Conservation (phyloP, 2,329 filamentous ascomycete species). For the Hymenoscyphus occultus region DNA sequence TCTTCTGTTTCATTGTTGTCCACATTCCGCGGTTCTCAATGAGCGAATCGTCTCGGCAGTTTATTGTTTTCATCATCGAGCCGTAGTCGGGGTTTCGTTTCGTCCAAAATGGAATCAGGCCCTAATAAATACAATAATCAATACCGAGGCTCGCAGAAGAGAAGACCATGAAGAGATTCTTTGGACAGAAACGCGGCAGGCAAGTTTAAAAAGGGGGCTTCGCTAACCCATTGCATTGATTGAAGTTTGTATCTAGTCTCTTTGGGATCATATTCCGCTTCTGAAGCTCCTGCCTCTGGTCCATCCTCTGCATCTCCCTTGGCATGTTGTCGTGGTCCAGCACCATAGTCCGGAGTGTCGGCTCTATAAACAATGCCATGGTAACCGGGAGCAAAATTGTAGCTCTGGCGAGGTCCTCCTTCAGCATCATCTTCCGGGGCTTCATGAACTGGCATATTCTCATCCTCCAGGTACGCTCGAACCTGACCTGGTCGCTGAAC, state of each 20-base stretch:
- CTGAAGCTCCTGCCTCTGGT: constrained; percentile 24
- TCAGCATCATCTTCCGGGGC: constrained; percentile 66
- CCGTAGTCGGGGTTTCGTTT: constrained; percentile 76
- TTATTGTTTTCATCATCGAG: constrained; percentile 83
- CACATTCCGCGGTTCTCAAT: constrained; percentile 78
- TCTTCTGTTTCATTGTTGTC: constrained; percentile 84
- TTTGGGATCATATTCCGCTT: constrained; percentile 20
- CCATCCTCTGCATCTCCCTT: constrained; percentile 29
- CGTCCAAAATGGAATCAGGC: constrained; percentile 89
- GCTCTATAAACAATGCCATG: constrained; percentile 84
- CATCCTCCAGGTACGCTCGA: constrained; percentile 67
- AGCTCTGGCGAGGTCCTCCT: constrained; percentile 63
- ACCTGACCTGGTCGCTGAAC: constrained; percentile 72
- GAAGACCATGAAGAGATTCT: neutral
- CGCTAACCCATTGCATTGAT: constrained; percentile 76
- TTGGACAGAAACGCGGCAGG: too few relatives aligned
- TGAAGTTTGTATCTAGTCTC: constrained; percentile 74
- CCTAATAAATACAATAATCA: constrained; percentile 38
- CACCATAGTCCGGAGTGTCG: constrained; percentile 61
- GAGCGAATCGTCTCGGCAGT: constrained; percentile 88
- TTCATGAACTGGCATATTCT: constrained; percentile 70
- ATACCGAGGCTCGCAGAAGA: neutral
- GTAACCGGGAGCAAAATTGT: constrained; percentile 90
- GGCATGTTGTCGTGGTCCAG: constrained; percentile 39
- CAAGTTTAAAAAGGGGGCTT: neutral